Evolutionary conservation across 192 early-diverging fungal species (phyloP).

Genomic region (Gigaspora rosea): DNA sequence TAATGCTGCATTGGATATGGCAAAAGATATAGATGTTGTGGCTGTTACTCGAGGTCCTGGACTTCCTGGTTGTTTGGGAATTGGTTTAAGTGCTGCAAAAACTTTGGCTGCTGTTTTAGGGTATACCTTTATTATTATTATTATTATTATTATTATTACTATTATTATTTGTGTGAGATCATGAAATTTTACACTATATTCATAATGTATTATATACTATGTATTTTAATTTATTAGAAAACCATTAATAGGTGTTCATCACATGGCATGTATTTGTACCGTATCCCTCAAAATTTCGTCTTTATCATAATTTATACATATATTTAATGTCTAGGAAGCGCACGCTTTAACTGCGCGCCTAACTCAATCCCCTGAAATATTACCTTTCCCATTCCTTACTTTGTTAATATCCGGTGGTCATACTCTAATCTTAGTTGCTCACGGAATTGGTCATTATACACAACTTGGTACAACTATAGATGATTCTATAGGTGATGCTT

Average conservation of each 20-base stretch:
- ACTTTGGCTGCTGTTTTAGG: constrained; percentile 65
- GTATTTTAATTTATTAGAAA: constrained; percentile 35
- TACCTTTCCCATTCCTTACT: constrained; percentile 67
- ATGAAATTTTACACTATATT: background rate
- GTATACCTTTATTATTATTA: background rate
- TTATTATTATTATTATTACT: background rate
- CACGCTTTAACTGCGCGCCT: constrained; percentile 78
- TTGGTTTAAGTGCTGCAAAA: constrained; percentile 72
- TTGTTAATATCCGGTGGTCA: constrained; percentile 80
- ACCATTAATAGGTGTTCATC: constrained; percentile 78
- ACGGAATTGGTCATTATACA: constrained; percentile 61
- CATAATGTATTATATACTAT: background rate
- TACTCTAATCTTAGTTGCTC: constrained; percentile 61
- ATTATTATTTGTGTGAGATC: too few species aligned
- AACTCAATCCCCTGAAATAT: constrained; percentile 37
- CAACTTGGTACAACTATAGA: constrained; percentile 69
- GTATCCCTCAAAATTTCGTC: background rate
- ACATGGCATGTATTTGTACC: constrained; percentile 55
- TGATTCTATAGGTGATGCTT: constrained; percentile 78
- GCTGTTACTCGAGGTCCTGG: constrained; percentile 81
- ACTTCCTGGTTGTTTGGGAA: constrained; percentile 65
- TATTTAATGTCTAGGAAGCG: constrained; percentile 55
- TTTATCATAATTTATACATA: constrained; percentile 1
- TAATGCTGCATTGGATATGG: constrained; percentile 46
- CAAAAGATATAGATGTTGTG: constrained; percentile 64